A percentile compares a stretch with the other conserved stretches of the same genome.
These are phyloP conservation scores for Thelephora terrestris DNA, from an alignment of 1,284 basidiomycete genomes.

Conservation along the genomic window DNA sequence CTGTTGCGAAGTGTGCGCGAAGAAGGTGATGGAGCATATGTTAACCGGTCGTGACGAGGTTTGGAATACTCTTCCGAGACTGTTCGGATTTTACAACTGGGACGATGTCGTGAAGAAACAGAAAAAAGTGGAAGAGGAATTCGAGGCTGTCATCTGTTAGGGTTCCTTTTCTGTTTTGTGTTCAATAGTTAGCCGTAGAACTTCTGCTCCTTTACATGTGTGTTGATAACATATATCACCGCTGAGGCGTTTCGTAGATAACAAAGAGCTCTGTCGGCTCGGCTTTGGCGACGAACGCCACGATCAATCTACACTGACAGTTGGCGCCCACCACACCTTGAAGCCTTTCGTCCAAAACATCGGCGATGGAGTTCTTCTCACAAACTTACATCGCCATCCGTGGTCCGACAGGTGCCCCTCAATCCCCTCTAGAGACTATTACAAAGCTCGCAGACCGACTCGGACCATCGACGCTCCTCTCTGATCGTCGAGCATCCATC, in stretches of 20 bases:
- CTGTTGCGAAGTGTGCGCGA: neutral
- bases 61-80: neutral
- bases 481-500: constrained; percentile 88
- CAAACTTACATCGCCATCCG: constrained; percentile 74
- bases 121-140: too few species aligned
- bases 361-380: constrained; percentile 66
- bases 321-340: too few species aligned
- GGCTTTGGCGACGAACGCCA: too few species aligned
- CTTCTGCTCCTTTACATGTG: too few species aligned
- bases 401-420: constrained; percentile 67
- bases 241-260: too few species aligned
- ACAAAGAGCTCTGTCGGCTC: too few species aligned
- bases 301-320: too few species aligned
- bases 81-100: neutral
- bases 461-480: constrained; percentile 74
- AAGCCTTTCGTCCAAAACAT: neutral
- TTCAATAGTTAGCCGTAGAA: too few species aligned
- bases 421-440: constrained; percentile 81
- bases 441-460: constrained; percentile 82
- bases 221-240: too few species aligned
- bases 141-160: too few species aligned
- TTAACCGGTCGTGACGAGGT: neutral
- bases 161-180: too few species aligned
- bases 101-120: neutral
- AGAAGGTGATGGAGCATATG: neutral